phyloP scores from a whole-genome alignment of 768 basidiomycete species.

The Clavaria fumosa region DNA sequence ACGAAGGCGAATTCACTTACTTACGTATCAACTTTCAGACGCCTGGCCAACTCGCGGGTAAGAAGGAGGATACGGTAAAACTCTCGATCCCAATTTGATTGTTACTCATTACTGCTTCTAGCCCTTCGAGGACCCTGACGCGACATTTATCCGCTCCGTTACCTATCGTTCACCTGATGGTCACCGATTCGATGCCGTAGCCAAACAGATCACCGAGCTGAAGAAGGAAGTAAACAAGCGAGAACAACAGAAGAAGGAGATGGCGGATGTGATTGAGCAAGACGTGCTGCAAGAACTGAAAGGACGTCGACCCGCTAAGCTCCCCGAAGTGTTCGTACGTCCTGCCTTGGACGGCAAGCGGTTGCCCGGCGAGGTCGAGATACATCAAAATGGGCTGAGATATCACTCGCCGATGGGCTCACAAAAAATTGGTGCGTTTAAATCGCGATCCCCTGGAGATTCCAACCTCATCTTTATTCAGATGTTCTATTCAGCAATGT shows the following conservation, averaged over 20 bases:
- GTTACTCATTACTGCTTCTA: constrained; percentile 17
- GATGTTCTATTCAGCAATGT: constrained; percentile 94
- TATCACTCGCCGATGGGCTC: constrained; percentile 78
- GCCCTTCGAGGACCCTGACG: constrained; percentile 94
- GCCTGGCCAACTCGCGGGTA: constrained; percentile 91
- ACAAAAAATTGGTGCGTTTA: constrained; percentile 71
- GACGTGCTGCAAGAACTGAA: constrained; percentile 79
- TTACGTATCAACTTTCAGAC: constrained; percentile 97
- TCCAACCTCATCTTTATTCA: constrained; percentile 17
- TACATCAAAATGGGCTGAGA: constrained; percentile 92
- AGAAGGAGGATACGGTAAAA: constrained; percentile 91
- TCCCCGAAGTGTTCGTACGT: constrained; percentile 85
- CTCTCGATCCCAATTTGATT: background rate
- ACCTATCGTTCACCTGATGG: constrained; percentile 86
- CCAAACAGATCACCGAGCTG: constrained; percentile 84
- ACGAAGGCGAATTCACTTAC: constrained; percentile 90
- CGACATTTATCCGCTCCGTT: constrained; percentile 90
- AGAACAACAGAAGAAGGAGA: constrained; percentile 94
- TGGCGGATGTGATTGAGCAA: constrained; percentile 97
- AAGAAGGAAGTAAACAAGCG: constrained; percentile 96
- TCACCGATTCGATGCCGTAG: constrained; percentile 77
- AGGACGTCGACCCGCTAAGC: constrained; percentile 69
- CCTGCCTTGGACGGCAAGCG: constrained; percentile 93
- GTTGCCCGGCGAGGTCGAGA: constrained; percentile 93
- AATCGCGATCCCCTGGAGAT: background rate